Conservation (phyloP, 176 grass and related monocot species). For the Ampelocalamus luodianensis region DNA sequence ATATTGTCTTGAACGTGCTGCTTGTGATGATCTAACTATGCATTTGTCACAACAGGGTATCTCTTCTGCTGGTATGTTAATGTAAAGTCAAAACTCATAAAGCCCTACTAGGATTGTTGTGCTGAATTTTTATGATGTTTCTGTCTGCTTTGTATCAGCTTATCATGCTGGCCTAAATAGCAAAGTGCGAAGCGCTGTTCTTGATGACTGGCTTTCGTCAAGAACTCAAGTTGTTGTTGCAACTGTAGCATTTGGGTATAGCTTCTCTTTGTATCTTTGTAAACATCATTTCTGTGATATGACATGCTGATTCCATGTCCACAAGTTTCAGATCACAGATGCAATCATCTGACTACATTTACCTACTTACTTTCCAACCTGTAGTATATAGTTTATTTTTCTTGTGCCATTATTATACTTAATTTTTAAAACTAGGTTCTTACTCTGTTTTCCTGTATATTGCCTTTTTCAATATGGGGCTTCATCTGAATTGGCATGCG, state of each 20-base stretch:
- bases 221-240: slow-evolving; percentile 93
- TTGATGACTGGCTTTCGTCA: slow-evolving; percentile 91
- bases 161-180: slow-evolving; percentile 91
- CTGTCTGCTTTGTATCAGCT: slow-evolving; percentile 60
- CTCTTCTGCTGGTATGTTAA: slow-evolving; percentile 77
- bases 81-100: slow-evolving; percentile 33
- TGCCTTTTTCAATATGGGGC: slow-evolving; percentile 21
- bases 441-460: slow-evolving; percentile 39
- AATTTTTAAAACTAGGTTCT: slow-evolving; percentile 4
- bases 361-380: slow-evolving; percentile 24
- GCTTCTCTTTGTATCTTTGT: slow-evolving; percentile 27
- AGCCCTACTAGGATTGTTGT: slow-evolving; percentile 29
- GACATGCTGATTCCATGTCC: slow-evolving; percentile 38
- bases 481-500: slow-evolving; percentile 21
- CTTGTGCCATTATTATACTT: slow-evolving; percentile 29
- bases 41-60: slow-evolving; percentile 71
- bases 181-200: slow-evolving; percentile 75
- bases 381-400: not conserved
- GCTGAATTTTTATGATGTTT: slow-evolving; percentile 29
- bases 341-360: not conserved
- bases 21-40: slow-evolving; percentile 82
- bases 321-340: slow-evolving; percentile 23
- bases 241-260: slow-evolving; percentile 97
- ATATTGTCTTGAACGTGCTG: slow-evolving; percentile 91
- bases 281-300: slow-evolving; percentile 9